These are phyloP conservation scores for Saccharomycopsis lassenensis DNA, from an alignment of 805 yeast genomes.

Conservation along the genomic window DNA sequence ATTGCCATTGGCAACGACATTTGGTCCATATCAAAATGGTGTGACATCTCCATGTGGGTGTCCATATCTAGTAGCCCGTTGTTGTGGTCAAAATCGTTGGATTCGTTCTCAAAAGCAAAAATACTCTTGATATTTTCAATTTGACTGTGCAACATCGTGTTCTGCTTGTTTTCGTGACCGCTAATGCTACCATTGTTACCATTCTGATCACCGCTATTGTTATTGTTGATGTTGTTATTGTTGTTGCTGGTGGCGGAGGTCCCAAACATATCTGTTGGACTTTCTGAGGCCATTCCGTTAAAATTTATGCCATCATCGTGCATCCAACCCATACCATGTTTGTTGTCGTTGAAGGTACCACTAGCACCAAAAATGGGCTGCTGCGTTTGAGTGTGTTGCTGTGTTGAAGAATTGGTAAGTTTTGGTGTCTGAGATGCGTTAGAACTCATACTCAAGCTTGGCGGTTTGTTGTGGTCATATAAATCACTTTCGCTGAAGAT, in stretches of 20 bases:
- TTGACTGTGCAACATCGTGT: slow-evolving; percentile 6
- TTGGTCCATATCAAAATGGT: no score
- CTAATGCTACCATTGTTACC: not conserved
- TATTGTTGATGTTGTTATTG: not conserved
- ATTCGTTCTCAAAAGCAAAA: slow-evolving; percentile 13
- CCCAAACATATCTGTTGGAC: no score
- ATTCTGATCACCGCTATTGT: not conserved
- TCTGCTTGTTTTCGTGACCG: slow-evolving; percentile 1
- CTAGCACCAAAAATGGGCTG: slow-evolving; percentile 4
- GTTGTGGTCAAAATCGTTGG: no score
- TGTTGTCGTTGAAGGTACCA: slow-evolving; percentile 3
- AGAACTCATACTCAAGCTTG: no score
- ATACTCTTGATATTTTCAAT: slow-evolving; percentile 12
- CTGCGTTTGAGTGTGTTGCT: slow-evolving; percentile 2
- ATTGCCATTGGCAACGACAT: no score
- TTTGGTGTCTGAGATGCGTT: slow-evolving; percentile 11
- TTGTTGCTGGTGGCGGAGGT: not conserved
- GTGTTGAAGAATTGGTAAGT: slow-evolving; percentile 15
- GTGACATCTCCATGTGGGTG: no score
- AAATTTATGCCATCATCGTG: no score
- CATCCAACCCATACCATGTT: not conserved
- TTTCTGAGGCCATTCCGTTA: no score
- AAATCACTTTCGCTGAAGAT: no score
- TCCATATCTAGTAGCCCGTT: no score
- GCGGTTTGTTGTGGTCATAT: no score